Conservation (phyloP, 257 asterid genomes). For the Gentiana macrophylla region DNA sequence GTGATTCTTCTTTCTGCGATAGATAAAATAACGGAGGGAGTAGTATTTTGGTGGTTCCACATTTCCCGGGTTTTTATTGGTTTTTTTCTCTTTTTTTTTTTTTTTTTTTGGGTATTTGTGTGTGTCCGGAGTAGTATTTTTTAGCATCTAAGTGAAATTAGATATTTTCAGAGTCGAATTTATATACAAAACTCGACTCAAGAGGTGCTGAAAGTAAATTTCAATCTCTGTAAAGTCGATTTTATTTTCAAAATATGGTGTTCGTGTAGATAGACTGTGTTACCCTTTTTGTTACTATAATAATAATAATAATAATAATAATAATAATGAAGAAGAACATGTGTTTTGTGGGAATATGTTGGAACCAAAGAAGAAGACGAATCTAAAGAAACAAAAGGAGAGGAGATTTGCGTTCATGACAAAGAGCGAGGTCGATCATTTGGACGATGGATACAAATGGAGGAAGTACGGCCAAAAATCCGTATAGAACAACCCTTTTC, state of each 20-base stretch:
- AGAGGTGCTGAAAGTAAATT: no score
- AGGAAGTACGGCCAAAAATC: conserved; percentile 93
- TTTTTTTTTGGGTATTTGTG: conserved; percentile 3
- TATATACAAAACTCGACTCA: no score
- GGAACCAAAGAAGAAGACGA: conserved; percentile 63
- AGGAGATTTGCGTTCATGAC: conserved; percentile 95
- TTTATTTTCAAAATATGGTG: no score
- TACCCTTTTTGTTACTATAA: no score
- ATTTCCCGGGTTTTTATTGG: background rate
- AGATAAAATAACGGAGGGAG: no score
- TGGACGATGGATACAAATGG: conserved; percentile 97
- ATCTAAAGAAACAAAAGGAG: conserved; percentile 55
- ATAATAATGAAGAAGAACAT: background rate
- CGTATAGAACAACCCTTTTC: conserved; percentile 87
- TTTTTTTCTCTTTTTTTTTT: background rate
- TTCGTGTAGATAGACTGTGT: no score
- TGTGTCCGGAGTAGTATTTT: conserved; percentile 2
- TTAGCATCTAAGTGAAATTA: background rate
- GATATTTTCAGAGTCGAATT: no score
- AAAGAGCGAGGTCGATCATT: conserved; percentile 69
- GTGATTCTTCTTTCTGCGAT: no score
- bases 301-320: no score
- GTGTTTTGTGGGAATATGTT: conserved; percentile 24
- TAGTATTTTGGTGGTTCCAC: no score
- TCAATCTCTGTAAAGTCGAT: no score